phyloP scores from a whole-genome alignment of 208 protist species.

The Trypanosoma caninum region DNA sequence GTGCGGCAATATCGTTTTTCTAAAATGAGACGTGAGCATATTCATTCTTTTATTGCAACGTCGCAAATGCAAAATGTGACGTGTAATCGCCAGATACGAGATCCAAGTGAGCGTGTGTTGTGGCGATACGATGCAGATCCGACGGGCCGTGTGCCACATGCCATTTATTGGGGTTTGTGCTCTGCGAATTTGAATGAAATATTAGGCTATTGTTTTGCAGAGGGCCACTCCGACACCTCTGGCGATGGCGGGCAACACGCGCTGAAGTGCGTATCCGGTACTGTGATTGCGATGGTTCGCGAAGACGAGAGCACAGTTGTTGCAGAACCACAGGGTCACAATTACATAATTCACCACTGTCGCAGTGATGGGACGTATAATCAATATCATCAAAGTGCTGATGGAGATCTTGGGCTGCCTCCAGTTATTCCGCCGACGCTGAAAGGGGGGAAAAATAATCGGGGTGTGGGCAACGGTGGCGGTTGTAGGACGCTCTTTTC shows the following conservation, averaged over 20 bases:
- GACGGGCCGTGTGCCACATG: constrained; percentile 36
- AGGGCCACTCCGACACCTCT: neutral
- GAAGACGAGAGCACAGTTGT: constrained; percentile 65
- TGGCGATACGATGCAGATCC: constrained; percentile 58
- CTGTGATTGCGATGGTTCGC: constrained; percentile 54
- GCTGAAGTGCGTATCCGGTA: neutral
- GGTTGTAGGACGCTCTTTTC: neutral
- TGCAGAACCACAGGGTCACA: constrained; percentile 28
- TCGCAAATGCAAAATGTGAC: constrained; percentile 31
- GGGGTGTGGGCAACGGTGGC: neutral
- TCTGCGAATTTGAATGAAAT: neutral
- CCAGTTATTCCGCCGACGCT: constrained; percentile 21
- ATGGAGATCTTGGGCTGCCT: constrained; percentile 32
- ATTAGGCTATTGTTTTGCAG: neutral
- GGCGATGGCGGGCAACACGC: neutral
- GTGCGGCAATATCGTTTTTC: constrained; percentile 37
- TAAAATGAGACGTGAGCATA: constrained; percentile 26
- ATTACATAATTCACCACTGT: constrained; percentile 54
- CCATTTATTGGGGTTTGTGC: constrained; percentile 64
- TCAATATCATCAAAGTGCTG: constrained; percentile 29
- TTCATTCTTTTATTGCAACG: constrained; percentile 29
- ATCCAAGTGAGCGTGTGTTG: constrained; percentile 24
- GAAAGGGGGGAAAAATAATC: neutral
- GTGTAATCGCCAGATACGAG: constrained; percentile 31
- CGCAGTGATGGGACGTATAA: constrained; percentile 29